Percentiles rank a stretch among this genome's conserved stretches.
These are phyloP conservation scores for Claviceps sp. DNA, from an alignment of 2,329 filamentous ascomycete species.

Conservation along the genomic window DNA sequence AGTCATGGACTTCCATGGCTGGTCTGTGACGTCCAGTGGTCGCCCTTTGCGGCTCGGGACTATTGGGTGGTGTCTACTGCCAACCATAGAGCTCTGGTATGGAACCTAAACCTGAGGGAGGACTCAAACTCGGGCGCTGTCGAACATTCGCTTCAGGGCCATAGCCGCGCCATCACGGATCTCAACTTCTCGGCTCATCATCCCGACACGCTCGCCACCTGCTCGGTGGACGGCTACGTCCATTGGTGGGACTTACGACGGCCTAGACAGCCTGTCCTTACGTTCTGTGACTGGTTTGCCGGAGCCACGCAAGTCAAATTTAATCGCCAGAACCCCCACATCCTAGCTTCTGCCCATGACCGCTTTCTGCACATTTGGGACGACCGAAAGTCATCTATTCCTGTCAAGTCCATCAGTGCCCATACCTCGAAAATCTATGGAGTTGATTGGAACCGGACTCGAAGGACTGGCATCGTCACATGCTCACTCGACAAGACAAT, in stretches of 20 bases:
- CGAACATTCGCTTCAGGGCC: constrained; percentile 76
- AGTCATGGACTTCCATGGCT: constrained; percentile 86
- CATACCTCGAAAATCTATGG: constrained; percentile 92
- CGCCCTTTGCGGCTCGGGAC: constrained; percentile 75
- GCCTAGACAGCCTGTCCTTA: constrained; percentile 59
- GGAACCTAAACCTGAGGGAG: constrained; percentile 73
- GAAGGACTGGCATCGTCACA: constrained; percentile 60
- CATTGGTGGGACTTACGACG: constrained; percentile 82
- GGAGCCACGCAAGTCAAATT: constrained; percentile 93
- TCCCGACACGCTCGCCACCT: constrained; percentile 78
- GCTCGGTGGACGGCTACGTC: constrained; percentile 84
- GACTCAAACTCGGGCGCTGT: constrained; percentile 60
- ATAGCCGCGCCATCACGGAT: constrained; percentile 78
- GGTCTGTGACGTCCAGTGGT: constrained; percentile 94
- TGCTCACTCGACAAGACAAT: constrained; percentile 87
- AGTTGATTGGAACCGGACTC: constrained; percentile 80
- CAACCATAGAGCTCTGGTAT: constrained; percentile 86
- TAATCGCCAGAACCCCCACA: constrained; percentile 74
- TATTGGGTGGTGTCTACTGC: constrained; percentile 92
- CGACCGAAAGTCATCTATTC: constrained; percentile 62
- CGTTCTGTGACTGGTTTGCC: constrained; percentile 86
- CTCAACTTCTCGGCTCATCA: constrained; percentile 94
- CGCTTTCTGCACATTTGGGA: constrained; percentile 84
- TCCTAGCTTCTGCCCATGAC: constrained; percentile 84
- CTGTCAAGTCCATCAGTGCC: constrained; percentile 72